phyloP scores from a whole-genome alignment of 306 rosid species.

The Acacia acuminata region DNA sequence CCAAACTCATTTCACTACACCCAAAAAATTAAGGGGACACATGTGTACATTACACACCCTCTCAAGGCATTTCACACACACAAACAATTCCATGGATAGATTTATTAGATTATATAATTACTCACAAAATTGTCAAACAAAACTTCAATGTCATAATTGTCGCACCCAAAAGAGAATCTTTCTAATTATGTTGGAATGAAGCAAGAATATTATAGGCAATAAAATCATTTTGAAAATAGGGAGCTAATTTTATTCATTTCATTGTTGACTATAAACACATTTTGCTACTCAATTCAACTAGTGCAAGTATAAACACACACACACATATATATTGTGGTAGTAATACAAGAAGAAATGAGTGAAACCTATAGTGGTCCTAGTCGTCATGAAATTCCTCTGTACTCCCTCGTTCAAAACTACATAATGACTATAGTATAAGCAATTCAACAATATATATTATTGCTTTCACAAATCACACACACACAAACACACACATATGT shows the following conservation, averaged over 20 bases:
- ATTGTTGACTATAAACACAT: constrained; percentile 59
- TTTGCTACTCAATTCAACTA: constrained; percentile 15
- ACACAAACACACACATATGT: neutral
- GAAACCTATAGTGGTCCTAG: constrained; percentile 49
- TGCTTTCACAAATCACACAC: constrained; percentile 4
- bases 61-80: neutral
- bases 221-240: constrained; percentile 40
- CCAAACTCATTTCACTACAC: neutral
- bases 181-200: neutral
- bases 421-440: constrained; percentile 36
- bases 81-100: neutral
- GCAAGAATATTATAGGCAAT: constrained; percentile 27
- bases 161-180: neutral
- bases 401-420: constrained; percentile 40
- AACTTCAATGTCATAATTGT: neutral
- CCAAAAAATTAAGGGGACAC: neutral
- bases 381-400: constrained; percentile 44
- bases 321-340: constrained; percentile 22
- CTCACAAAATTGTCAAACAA: neutral
- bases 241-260: constrained; percentile 46
- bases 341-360: constrained; percentile 60
- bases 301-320: constrained; percentile 27
- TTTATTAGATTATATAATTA: neutral
- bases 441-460: neutral
- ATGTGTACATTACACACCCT: too few species aligned